Percentiles rank a stretch among this genome's conserved stretches.
phyloP scores from a whole-genome alignment of 176 grass and related monocot genomes.

The Poa pratensis region DNA sequence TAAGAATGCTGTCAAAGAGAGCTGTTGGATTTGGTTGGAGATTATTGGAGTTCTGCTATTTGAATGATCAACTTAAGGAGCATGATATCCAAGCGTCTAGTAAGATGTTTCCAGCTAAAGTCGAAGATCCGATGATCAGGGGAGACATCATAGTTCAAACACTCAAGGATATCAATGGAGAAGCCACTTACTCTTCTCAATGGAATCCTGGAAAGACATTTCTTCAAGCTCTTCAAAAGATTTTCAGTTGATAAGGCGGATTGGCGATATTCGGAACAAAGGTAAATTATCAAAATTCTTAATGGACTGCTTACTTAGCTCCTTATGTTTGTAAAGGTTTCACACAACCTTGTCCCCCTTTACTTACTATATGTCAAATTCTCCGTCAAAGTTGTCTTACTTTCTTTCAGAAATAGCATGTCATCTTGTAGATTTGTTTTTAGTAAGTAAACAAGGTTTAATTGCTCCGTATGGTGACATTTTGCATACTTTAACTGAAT shows the following conservation, averaged over 20 bases:
- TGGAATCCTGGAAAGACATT: slow-evolving; percentile 71
- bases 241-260: slow-evolving; percentile 69
- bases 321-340: slow-evolving; percentile 37
- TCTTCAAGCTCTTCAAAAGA: slow-evolving; percentile 79
- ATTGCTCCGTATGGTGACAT: slow-evolving; percentile 13
- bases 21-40: slow-evolving; percentile 78
- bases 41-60: slow-evolving; percentile 90
- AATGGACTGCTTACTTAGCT: slow-evolving; percentile 13
- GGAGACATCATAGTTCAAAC: slow-evolving; percentile 92
- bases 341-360: background rate
- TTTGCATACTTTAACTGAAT: slow-evolving; percentile 32
- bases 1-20: slow-evolving; percentile 90
- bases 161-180: slow-evolving; percentile 78
- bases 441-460: slow-evolving; percentile 24
- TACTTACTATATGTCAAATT: slow-evolving; percentile 1
- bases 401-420: slow-evolving; percentile 18
- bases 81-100: slow-evolving; percentile 50
- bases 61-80: slow-evolving; percentile 69
- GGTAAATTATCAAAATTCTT: slow-evolving; percentile 50
- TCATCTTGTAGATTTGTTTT: slow-evolving; percentile 23
- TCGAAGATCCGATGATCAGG: slow-evolving; percentile 90
- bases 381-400: background rate
- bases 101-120: slow-evolving; percentile 91
- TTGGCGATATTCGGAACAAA: slow-evolving; percentile 65
- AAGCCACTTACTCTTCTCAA: slow-evolving; percentile 61